Evolutionary conservation across 2,329 filamentous ascomycete species (phyloP), one percentile per base, ranked within the genome.

Genomic region (Plectosphaerella sp.): DNA sequence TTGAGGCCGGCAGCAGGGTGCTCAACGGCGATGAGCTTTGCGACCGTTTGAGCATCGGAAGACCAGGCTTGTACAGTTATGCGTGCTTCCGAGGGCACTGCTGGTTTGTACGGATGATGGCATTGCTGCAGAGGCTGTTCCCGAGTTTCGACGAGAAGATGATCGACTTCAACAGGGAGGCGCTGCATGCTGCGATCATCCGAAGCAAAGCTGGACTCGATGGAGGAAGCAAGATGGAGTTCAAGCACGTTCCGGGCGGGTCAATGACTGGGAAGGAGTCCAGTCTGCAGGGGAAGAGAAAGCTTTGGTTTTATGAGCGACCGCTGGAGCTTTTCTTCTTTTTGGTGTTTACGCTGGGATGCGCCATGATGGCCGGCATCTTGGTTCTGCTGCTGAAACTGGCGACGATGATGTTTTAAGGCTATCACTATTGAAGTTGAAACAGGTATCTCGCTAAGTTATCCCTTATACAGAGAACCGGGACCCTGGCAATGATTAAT

Each of bases 1-100:
- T 71, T 20, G 67, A 67, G 45, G 68, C 67, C 1, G 68, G 65
- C 0, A 70, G 67, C n/a, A 59, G 70, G 3, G 63, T 64, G 42
- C 57, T 74, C 15, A 73, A 72, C 43, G 69, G 69, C 0, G 59
- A 71, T 49, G 59, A 65, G 45, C 53, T 72, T 14, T 72, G 68
- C 47, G 64, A 72, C 48, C 56, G 59, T 2, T 59, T 73, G 2
- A 62, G 64, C 1, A 58, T 73, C 22, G 65, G 62, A 2, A 54
- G 54, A 8, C 70, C 71, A 0, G 58, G 63, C 1, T 48, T 56
- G 54, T 58, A 61, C 42, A 52, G 58, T 2, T 62, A 66, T 28
- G 61, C 60, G 1, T 66, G 61, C 51, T 68, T 66, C 54, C 58
- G 46, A 48, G 67, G 65, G 1, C 59, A 64, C 36, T 67, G 65